Percentiles rank a stretch among this genome's conserved stretches.
Evolutionary conservation across 2,329 filamentous ascomycete species (phyloP).

Genomic region (Beauveria medogensis): DNA sequence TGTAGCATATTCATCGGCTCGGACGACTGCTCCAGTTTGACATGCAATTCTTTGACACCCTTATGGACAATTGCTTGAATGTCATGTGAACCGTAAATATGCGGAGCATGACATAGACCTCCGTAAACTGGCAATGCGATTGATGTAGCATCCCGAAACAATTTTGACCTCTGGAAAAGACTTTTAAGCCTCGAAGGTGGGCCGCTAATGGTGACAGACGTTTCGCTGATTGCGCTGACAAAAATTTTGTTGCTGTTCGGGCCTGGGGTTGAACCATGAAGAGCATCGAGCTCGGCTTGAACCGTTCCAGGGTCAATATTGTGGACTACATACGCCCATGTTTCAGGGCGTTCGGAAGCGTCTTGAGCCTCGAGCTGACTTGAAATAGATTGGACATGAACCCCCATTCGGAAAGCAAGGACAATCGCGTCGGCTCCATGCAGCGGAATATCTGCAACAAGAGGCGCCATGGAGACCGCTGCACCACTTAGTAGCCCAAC

Average conservation of each 20-base stretch:
- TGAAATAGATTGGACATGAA: constrained; percentile 33
- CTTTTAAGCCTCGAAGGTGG: constrained; percentile 21
- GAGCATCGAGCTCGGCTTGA: constrained; percentile 29
- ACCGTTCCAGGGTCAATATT: constrained; percentile 23
- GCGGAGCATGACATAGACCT: constrained; percentile 31
- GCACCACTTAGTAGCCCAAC: constrained; percentile 35
- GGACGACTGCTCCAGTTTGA: background rate
- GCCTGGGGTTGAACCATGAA: constrained; percentile 14
- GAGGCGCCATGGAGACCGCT: constrained; percentile 32
- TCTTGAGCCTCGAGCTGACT: constrained; percentile 30
- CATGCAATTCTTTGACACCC: background rate
- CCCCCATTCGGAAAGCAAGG: constrained; percentile 37
- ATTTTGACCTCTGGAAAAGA: constrained; percentile 20
- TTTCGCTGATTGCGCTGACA: constrained; percentile 27
- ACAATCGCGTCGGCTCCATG: constrained; percentile 34
- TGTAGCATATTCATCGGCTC: background rate
- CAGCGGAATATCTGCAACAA: constrained; percentile 29
- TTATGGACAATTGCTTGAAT: constrained; percentile 19
- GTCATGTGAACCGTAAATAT: constrained; percentile 29
- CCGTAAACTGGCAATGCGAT: constrained; percentile 29
- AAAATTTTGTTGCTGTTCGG: constrained; percentile 30
- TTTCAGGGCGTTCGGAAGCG: constrained; percentile 17
- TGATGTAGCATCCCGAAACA: constrained; percentile 20
- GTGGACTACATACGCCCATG: constrained; percentile 35
- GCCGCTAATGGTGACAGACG: constrained; percentile 30